Evolutionary conservation across 169 alveolate species (phyloP), one percentile per base, ranked within the genome.

Genomic region (Eimeria nieschulzi): DNA sequence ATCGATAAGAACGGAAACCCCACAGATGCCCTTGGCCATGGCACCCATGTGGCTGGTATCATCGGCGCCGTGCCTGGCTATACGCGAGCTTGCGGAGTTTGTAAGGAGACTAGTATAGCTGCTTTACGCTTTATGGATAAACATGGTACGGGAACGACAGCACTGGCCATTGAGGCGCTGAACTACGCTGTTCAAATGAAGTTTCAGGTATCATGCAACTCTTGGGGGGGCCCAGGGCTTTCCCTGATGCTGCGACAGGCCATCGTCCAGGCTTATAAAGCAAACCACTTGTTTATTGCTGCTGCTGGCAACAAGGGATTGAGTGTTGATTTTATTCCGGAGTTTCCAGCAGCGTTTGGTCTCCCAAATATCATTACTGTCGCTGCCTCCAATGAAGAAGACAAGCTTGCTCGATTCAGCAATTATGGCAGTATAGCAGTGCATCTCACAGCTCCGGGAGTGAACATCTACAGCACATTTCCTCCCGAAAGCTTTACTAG

Each of bases 11-110:
- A 72, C 26, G 93, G 94, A 63, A 84, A 93, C 23, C 96, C 96
- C 0, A 71, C 68, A 33, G 96, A 95, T 91, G 96, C 90, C 91
- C 93, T 94, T 66, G 96, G 95, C n/a, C 96, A 95, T 59, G 96
- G 96, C 26, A 95, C 96, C 8, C 96, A 93, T 33, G 94, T 95
- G 75, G 96, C 96, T 9, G 96, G 96, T n/a, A 95, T 95, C 59
- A 93, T 95, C 54, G 96, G 95, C 21, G 96, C 96, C 46, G 79
- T 75, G 63, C 68, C 72, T 19, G 23, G 17, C n/a, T 17, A 26
- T 13, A 76, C 86, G n/a, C 33, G 64, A 23, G 54, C 25, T 39
- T 54, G 70, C 39, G 83, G 84, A 13, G 83, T 85, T 26, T 93
- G 94, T 82, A 91, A 86, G 6, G 90, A 87, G 80, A 93, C 87